Evolutionary conservation across 1,139 yeast species (phyloP).

Genomic region (Candida tetrigidarum): DNA sequence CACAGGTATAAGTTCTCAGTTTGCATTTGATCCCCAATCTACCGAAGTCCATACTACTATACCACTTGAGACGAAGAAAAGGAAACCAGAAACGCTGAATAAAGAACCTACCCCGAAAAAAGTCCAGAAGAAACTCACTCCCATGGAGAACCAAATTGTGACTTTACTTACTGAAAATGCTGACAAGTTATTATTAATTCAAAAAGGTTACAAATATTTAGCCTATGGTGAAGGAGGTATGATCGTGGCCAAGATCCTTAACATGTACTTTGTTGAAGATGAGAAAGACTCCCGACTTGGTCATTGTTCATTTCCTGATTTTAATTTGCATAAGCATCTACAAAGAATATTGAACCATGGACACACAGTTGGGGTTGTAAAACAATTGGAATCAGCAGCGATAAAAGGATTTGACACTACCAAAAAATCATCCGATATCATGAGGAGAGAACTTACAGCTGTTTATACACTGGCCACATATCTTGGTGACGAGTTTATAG

Average conservation of each 20-base stretch:
- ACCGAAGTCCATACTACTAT: not conserved
- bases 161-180: constrained; percentile 60
- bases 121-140: constrained; percentile 49
- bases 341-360: constrained; percentile 67
- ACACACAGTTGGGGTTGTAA: constrained; percentile 82
- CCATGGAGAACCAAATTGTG: constrained; percentile 77
- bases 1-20: not conserved
- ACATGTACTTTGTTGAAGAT: constrained; percentile 72
- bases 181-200: constrained; percentile 77
- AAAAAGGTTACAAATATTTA: constrained; percentile 91
- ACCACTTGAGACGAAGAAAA: not conserved
- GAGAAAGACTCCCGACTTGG: constrained; percentile 66
- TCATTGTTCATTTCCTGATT: constrained; percentile 84
- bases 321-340: constrained; percentile 71
- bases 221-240: constrained; percentile 86
- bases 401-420: constrained; percentile 55
- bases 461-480: constrained; percentile 88
- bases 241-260: constrained; percentile 64
- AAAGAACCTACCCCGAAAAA: not conserved
- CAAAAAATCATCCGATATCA: constrained; percentile 49
- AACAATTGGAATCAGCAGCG: constrained; percentile 83
- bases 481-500: constrained; percentile 58
- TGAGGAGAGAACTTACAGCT: constrained; percentile 69
- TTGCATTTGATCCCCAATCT: not conserved
- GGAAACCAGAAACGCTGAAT: constrained; percentile 5